A percentile compares a stretch with the other conserved stretches of the same genome.
Conservation (phyloP, 2,329 filamentous ascomycete species). For the Ophiocordyceps camponoti-rufipedis region DNA sequence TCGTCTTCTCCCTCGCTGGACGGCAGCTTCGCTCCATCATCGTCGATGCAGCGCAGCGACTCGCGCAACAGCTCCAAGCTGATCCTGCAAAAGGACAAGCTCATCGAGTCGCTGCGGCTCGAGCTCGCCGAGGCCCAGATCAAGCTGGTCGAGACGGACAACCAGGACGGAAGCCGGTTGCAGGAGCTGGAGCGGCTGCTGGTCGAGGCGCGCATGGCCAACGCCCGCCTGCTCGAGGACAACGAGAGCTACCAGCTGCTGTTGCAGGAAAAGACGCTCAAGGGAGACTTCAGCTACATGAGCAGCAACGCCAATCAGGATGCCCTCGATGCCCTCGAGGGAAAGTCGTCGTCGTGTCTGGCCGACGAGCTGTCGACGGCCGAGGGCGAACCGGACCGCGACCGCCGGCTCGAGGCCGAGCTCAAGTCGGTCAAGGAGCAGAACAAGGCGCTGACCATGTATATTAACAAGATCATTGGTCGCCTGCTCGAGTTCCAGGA, state of each 20-base stretch:
- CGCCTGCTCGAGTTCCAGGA: constrained; percentile 85
- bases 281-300: constrained; percentile 72
- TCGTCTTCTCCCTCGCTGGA: constrained; percentile 52
- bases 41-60: constrained; percentile 70
- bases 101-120: constrained; percentile 80
- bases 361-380: constrained; percentile 76
- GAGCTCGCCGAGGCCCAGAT: constrained; percentile 92
- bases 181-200: constrained; percentile 82
- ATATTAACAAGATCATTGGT: constrained; percentile 99
- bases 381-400: constrained; percentile 31
- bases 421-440: constrained; percentile 69
- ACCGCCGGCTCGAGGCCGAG: constrained; percentile 59
- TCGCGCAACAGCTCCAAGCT: constrained; percentile 80
- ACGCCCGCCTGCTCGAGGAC: constrained; percentile 91
- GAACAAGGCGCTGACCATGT: constrained; percentile 92
- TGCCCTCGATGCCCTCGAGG: constrained; percentile 45
- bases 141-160: constrained; percentile 86
- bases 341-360: constrained; percentile 38
- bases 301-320: constrained; percentile 40
- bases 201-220: constrained; percentile 86
- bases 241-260: constrained; percentile 96
- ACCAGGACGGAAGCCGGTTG: constrained; percentile 71
- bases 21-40: constrained; percentile 71
- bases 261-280: constrained; percentile 85
- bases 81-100: constrained; percentile 84